Base-by-base conservation (phyloP, 192 early-diverging fungal species). In the Backusella parvicylindrica region DNA sequence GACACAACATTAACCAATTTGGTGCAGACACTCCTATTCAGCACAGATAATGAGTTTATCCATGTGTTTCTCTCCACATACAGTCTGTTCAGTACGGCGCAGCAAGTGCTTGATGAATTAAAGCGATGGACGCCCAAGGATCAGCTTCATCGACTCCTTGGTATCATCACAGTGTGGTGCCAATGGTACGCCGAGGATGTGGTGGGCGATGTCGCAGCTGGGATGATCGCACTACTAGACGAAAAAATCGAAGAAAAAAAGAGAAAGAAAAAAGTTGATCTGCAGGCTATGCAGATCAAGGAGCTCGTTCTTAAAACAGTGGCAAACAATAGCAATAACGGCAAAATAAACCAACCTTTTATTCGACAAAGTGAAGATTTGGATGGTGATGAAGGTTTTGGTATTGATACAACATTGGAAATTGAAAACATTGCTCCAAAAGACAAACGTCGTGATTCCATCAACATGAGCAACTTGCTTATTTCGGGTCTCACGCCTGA, bases 401-500 rank as follows among this genome's bases (percentile, higher is more conserved):
- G 43, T 6, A 47, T 47, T 47, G 43, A 47, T 47, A 47, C 43
- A 47, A 47, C 6, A 12, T 6, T 23, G 5, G 33, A 64, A 3
- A 73, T 87, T 28, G 86, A 87, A 68, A 60, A 60, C 53, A 60
- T 60, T 60, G 53, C 53, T 60, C 23, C 53, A 60, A 60, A 60
- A 9, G 53, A 60, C 26, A 60, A 3, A 60, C 53, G 53, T 4
- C 53, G 53, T 28, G 53, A 60, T n/a, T 60, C 53, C 1, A 60
- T 60, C 26, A 60, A 60, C 26, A 74, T 87, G n/a, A 79, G 82
- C 7, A 82, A 86, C 71, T 60, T 87, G 0, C 47, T 87, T 32
- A 83, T 86, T 31, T 89, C 87, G 0, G 92, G 92, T 1, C 76
- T 93, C 37, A 86, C 86, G 1, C 89, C 89, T 28, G 83, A 86